Percentiles rank a stretch among this genome's conserved stretches.
These are phyloP conservation scores for Pseudocercospora fuligena DNA, from an alignment of 2,329 filamentous ascomycete species.

Conservation along the genomic window DNA sequence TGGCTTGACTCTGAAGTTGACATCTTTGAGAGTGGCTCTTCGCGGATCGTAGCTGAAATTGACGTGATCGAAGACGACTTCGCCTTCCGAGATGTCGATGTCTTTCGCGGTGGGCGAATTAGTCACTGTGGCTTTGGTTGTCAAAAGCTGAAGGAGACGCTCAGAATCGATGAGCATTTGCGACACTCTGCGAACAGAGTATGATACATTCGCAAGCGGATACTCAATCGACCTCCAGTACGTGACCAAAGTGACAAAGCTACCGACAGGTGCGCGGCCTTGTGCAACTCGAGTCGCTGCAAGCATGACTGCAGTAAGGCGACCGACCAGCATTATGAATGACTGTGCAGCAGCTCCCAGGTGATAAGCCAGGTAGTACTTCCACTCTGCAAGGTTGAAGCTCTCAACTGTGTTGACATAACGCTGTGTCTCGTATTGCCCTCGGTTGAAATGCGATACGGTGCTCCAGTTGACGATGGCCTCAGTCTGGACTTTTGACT, in stretches of 20 bases:
- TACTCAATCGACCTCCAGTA: constrained; percentile 62
- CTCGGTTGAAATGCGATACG: constrained; percentile 63
- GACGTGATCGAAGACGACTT: constrained; percentile 61
- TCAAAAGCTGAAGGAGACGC: constrained; percentile 61
- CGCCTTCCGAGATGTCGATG: constrained; percentile 53
- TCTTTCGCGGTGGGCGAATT: constrained; percentile 54
- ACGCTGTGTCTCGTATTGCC: constrained; percentile 57
- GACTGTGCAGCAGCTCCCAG: constrained; percentile 50
- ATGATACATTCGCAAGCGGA: constrained; percentile 58
- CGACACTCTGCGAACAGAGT: constrained; percentile 55
- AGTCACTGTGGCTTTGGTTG: constrained; percentile 60
- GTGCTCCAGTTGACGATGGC: constrained; percentile 65
- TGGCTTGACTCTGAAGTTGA: constrained; percentile 55
- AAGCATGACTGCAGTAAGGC: constrained; percentile 56
- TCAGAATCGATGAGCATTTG: constrained; percentile 68
- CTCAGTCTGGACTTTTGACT: constrained; percentile 62
- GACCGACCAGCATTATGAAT: constrained; percentile 54
- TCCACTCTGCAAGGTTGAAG: constrained; percentile 40
- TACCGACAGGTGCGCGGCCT: constrained; percentile 58
- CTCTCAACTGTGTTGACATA: constrained; percentile 50
- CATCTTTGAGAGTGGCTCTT: constrained; percentile 55
- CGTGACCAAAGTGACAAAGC: constrained; percentile 67
- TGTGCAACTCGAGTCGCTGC: constrained; percentile 59
- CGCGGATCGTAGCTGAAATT: constrained; percentile 61
- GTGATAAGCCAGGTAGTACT: constrained; percentile 38